These are phyloP conservation scores for Ophiostoma sp. DNA, from an alignment of 2,329 filamentous ascomycete genomes.

Conservation along the genomic window DNA sequence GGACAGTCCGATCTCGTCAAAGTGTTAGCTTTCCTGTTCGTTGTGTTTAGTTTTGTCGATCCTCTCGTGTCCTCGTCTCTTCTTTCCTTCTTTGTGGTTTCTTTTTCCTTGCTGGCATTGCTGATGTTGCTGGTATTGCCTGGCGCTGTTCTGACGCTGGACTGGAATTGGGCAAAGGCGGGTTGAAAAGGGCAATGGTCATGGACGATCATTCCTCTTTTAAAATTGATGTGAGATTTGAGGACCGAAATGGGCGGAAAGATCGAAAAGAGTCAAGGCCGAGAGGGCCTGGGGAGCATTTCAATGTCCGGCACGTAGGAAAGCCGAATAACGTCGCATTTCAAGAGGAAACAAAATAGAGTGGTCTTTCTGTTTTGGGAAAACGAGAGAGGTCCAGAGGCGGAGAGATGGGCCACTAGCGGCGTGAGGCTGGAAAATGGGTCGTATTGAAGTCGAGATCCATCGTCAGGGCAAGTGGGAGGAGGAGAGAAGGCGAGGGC, in stretches of 20 bases:
- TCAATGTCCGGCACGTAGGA: neutral
- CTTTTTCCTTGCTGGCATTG: neutral
- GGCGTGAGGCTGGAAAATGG: constrained; percentile 3
- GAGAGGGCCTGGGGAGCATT: neutral
- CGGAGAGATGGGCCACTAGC: neutral
- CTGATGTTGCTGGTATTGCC: neutral
- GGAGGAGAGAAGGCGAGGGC: neutral
- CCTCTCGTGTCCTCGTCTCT: neutral
- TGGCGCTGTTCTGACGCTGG: neutral
- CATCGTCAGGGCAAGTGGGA: neutral
- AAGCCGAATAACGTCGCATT: constrained; percentile 5
- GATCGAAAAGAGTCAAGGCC: neutral
- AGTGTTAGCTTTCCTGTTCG: neutral
- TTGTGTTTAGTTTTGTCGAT: neutral
- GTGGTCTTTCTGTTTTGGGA: neutral
- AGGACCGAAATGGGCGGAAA: neutral
- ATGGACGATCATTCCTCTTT: neutral
- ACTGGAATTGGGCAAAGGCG: constrained; percentile 6
- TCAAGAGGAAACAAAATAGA: neutral
- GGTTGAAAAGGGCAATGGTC: neutral
- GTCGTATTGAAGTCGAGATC: neutral
- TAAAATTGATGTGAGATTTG: neutral
- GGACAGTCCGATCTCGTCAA: neutral
- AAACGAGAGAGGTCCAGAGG: neutral
- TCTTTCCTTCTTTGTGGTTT: neutral